Evolutionary conservation across 371 early-diverging fungal genomes (phyloP), one percentile per base, ranked within the genome.

Genomic region (Mucor lusitanicus): DNA sequence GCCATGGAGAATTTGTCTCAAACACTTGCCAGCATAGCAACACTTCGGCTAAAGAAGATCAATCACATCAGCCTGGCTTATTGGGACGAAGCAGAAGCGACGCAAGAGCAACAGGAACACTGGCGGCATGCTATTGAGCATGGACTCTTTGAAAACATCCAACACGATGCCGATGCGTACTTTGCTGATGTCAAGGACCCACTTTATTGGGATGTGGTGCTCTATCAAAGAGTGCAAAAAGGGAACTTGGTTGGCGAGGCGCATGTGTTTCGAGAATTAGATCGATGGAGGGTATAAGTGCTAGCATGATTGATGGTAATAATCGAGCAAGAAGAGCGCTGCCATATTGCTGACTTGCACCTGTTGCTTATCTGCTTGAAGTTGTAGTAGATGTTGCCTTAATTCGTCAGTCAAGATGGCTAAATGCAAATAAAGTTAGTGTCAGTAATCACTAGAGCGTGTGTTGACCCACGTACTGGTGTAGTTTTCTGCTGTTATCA

Each of bases 61-160:
- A 71, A 81, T 33, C 81, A 81, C 37, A 74, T 81, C 37, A 81
- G 78, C 27, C 54, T 81, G 6, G 81, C 78, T 1, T 81, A 81
- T 46, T 78, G 76, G 76, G 76, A 81, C 62, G 81, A 81, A 37
- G 73, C 74, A 25, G n/a, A 68, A 27, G 80, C 73, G 3, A 65
- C 69, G 23, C n/a, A 39, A 0, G 62, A 67, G 3, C 50, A 75
- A 35, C 37, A 59, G 21, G 8, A 35, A 13, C 19, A 33, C 19
- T 67, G 62, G 68, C 27, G 6, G 13, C 4, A 28, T 17, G 15
- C 33, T 28, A 5, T 42, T 25, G 17, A 64, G 1, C 39, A 67
- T 35, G 37, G 32, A 9, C 15, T 74, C 28, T 67, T 76, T n/a
- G 65, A 72, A 23, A 21, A 35, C 17, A 66, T 76, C 54, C 53